Evolutionary conservation across 176 grass and related monocot genomes (phyloP).

Genomic region (Calamus simplicifolius): DNA sequence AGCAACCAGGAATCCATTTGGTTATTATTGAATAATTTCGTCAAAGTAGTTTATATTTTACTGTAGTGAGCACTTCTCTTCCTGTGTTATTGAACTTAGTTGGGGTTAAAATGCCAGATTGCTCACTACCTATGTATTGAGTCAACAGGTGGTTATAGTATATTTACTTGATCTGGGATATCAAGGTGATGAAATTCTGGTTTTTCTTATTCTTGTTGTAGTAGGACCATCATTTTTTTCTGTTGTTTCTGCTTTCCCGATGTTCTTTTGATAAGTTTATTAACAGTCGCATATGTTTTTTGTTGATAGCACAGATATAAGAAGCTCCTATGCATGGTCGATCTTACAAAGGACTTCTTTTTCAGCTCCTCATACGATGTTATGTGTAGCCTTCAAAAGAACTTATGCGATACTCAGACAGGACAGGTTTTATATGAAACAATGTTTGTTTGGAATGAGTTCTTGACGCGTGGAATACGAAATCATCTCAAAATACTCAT

Average conservation of each 20-base stretch:
- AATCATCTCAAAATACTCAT: constrained; percentile 43
- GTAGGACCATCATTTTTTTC: too few relatives aligned
- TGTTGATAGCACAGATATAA: constrained; percentile 54
- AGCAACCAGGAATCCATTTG: too few relatives aligned
- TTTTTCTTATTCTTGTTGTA: too few relatives aligned
- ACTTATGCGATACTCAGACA: constrained; percentile 43
- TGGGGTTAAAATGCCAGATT: not conserved
- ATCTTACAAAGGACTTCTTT: constrained; percentile 94
- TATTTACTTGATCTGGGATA: not conserved
- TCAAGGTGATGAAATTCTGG: too few relatives aligned
- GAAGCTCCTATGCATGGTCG: constrained; percentile 69
- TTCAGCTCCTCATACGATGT: constrained; percentile 83
- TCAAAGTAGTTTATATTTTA: too few relatives aligned
- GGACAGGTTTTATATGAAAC: constrained; percentile 58
- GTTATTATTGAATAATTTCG: too few relatives aligned
- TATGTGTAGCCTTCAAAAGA: constrained; percentile 89
- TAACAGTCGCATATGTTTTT: not conserved
- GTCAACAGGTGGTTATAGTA: not conserved
- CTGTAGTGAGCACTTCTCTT: too few relatives aligned
- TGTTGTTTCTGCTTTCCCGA: too few relatives aligned
- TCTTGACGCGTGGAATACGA: constrained; percentile 47
- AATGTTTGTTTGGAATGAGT: constrained; percentile 94
- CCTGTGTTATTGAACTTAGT: too few relatives aligned
- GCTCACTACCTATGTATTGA: not conserved
- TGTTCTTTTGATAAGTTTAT: too few relatives aligned